These are phyloP conservation scores for Vaccinium macrocarpon DNA, from an alignment of 148 eudicot species.

Conservation along the genomic window DNA sequence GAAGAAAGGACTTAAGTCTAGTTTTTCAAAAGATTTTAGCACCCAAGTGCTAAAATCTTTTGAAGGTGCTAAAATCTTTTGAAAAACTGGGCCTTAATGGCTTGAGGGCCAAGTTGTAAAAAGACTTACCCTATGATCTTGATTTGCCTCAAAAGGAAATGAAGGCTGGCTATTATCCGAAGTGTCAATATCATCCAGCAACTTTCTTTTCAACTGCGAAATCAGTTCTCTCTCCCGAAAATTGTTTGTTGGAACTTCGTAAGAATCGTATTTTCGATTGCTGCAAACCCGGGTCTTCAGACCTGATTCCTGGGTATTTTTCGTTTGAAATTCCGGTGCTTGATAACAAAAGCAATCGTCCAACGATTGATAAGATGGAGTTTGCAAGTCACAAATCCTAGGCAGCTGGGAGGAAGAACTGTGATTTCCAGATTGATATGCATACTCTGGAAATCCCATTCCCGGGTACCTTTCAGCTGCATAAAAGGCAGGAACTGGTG, in stretches of 20 bases:
- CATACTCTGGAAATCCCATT: constrained; percentile 29
- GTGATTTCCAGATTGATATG: constrained; percentile 17
- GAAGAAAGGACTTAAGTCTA: too few species aligned
- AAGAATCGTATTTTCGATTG: not conserved
- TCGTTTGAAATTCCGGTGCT: not conserved
- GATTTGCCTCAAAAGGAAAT: constrained; percentile 31
- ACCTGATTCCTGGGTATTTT: not conserved
- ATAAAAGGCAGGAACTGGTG: constrained; percentile 33
- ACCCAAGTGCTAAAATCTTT: too few species aligned
- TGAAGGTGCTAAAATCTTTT: too few species aligned
- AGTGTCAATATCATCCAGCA: constrained; percentile 48
- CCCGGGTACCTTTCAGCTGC: constrained; percentile 37
- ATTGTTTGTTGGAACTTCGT: not conserved
- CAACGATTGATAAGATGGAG: not conserved
- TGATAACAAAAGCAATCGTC: not conserved
- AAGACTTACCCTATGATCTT: constrained; percentile 49
- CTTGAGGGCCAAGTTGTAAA: not conserved
- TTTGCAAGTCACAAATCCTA: constrained; percentile 32
- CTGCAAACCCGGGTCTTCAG: not conserved
- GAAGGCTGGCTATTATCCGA: constrained; percentile 46
- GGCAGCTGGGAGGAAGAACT: constrained; percentile 25
- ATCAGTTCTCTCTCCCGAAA: constrained; percentile 48
- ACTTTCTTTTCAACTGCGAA: constrained; percentile 55
- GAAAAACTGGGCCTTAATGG: too few species aligned
- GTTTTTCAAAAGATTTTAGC: too few species aligned